These are phyloP conservation scores for Chionographis japonica DNA, from an alignment of 106 monocot species.

Conservation along the genomic window DNA sequence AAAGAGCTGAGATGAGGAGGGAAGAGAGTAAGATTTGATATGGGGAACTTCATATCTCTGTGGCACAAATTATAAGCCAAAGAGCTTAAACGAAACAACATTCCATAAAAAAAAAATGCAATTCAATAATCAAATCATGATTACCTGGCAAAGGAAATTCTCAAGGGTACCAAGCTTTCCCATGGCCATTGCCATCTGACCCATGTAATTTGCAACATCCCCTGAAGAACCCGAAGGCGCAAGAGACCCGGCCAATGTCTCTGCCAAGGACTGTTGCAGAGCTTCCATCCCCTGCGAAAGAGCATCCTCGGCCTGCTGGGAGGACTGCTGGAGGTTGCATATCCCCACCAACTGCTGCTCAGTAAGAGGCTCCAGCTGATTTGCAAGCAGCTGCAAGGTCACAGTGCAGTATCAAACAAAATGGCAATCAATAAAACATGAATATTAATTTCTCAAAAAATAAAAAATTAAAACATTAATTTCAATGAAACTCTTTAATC, in stretches of 20 bases:
- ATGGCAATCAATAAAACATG: background rate
- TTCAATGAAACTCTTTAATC: no score
- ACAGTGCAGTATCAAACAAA: conserved; percentile 1
- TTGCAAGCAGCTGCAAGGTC: conserved; percentile 30
- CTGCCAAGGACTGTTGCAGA: conserved; percentile 46
- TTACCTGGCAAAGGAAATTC: conserved; percentile 49
- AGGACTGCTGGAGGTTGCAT: conserved; percentile 37
- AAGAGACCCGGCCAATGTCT: conserved; percentile 45
- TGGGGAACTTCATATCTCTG: no score
- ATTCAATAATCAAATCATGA: background rate
- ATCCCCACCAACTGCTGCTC: conserved; percentile 40
- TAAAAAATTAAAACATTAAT: no score
- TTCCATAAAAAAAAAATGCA: no score
- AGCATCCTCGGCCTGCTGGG: conserved; percentile 49
- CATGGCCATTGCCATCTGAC: conserved; percentile 60
- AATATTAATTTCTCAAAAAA: background rate
- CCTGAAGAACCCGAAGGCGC: conserved; percentile 42
- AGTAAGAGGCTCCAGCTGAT: conserved; percentile 41
- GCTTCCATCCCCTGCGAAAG: conserved; percentile 56
- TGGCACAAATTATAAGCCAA: no score
- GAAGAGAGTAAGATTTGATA: no score
- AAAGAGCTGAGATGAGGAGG: no score
- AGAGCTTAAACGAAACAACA: no score
- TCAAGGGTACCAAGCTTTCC: conserved; percentile 56
- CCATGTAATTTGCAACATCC: conserved; percentile 56